These are phyloP conservation scores for Durio zibethinus DNA, from an alignment of 345 rosid species.

Conservation along the genomic window DNA sequence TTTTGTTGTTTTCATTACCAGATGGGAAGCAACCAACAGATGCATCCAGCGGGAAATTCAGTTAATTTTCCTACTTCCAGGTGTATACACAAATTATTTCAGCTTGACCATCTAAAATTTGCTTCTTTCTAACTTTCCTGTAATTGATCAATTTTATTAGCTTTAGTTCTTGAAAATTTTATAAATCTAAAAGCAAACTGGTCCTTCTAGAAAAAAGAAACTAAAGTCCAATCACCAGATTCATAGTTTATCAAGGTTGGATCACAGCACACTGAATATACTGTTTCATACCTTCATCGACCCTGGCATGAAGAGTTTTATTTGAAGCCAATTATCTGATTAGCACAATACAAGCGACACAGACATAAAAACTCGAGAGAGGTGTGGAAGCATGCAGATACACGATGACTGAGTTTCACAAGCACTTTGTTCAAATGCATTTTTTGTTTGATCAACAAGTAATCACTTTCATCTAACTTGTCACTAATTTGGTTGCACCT, in stretches of 20 bases:
- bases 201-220: background rate
- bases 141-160: background rate
- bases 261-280: background rate
- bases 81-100: slow-evolving; percentile 17
- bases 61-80: slow-evolving; percentile 36
- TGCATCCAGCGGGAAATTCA: slow-evolving; percentile 28
- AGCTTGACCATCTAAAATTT: background rate
- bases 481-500: slow-evolving; percentile 18
- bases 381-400: background rate
- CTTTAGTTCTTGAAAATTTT: background rate
- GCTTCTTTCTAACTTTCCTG: background rate
- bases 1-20: slow-evolving; percentile 21
- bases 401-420: background rate
- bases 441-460: background rate
- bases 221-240: background rate
- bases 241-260: background rate
- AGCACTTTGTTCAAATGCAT: background rate
- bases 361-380: background rate
- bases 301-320: background rate
- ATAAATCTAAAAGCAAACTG: background rate
- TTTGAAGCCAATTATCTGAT: background rate
- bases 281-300: background rate
- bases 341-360: background rate
- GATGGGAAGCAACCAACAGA: slow-evolving; percentile 37
- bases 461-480: background rate